Conservation (phyloP, 805 yeast species). For the Blastobotrys mokoenaii region DNA sequence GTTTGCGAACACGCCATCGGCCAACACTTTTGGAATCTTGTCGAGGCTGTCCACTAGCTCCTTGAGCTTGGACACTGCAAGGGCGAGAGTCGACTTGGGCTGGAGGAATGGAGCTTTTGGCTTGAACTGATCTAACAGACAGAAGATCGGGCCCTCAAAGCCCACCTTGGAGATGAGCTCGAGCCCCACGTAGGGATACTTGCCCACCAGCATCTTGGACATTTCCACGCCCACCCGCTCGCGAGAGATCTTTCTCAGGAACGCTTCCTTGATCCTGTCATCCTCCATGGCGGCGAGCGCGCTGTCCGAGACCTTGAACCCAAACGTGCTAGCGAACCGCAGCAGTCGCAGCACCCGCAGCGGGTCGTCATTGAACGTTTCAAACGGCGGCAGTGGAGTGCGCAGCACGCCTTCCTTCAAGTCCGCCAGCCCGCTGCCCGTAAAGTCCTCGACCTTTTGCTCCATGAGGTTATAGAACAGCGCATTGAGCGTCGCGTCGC, state of each 20-base stretch:
- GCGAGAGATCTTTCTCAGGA: constrained; percentile 69
- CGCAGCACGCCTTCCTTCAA: constrained; percentile 60
- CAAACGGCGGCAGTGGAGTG: constrained; percentile 79
- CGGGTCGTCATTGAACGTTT: constrained; percentile 92
- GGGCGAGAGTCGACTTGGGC: constrained; percentile 6
- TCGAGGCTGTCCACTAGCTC: constrained; percentile 16
- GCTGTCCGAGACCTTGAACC: constrained; percentile 52
- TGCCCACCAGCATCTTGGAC: constrained; percentile 62
- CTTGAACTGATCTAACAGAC: constrained; percentile 23
- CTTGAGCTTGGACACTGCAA: constrained; percentile 5
- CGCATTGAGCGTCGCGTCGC: constrained; percentile 95
- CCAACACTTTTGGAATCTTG: background rate
- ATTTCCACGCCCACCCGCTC: constrained; percentile 87
- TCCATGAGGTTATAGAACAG: constrained; percentile 75
- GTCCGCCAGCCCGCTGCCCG: constrained; percentile 68
- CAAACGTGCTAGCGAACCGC: constrained; percentile 75
- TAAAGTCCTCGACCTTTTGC: constrained; percentile 72
- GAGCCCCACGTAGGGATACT: constrained; percentile 57
- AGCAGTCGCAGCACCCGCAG: constrained; percentile 77
- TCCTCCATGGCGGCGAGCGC: constrained; percentile 57
- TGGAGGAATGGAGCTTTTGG: constrained; percentile 3
- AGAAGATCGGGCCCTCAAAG: constrained; percentile 53
- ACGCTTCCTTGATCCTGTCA: constrained; percentile 45
- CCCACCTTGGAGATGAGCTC: constrained; percentile 46
- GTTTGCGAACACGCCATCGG: background rate